Base-by-base conservation (phyloP, 2,329 filamentous ascomycete genomes). In the Rhexocercosporidium sp. region DNA sequence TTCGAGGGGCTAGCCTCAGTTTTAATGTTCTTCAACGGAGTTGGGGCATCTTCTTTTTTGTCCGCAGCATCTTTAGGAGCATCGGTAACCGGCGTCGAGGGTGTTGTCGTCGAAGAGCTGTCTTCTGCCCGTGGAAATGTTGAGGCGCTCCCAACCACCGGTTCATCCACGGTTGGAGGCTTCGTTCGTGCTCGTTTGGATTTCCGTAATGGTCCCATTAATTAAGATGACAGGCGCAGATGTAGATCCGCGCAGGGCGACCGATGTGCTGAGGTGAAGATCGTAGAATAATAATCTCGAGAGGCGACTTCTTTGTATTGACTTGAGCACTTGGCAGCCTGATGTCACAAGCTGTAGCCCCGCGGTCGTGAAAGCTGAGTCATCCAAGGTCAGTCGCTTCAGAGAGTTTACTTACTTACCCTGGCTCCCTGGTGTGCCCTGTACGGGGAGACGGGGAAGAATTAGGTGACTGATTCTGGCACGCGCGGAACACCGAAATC, bases 181-280 rank as follows among this genome's bases (percentile, higher is more conserved):
- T 71, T 70, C 44, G 70, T 73, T 67, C 69, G 71, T 27, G 73
- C 56, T 63, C 66, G 51, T 60, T 68, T 68, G 18, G 59, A 64
- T 70, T 75, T 75, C 54, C 74, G 71, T 75, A 70, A 72, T 53
- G 71, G 70, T 64, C 71, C 71, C 74, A 76, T 76, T 68, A 71
- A 71, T 64, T 14, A 61, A 65, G 62, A 44, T 46, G 31, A 20
- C 31, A 31, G 34, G 39, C 59, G 34, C 31, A 64, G 53, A 59
- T 59, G n/a, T 61, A 14, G n/a, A 64, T 46, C 34, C 22, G 31
- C 34, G 64, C 64, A 56, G 44, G 25, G 41, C 29, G 44, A 60
- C 22, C 49, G 59, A 59, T 53, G 12, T 4, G 18, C 4, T 64
- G 53, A 44, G n/a, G n/a, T 39, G 31, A 31, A 22, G n/a, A 34